Evolutionary conservation across 176 grass and related monocot genomes (phyloP), one percentile per base, ranked within the genome.

Genomic region (Puya raimondii): DNA sequence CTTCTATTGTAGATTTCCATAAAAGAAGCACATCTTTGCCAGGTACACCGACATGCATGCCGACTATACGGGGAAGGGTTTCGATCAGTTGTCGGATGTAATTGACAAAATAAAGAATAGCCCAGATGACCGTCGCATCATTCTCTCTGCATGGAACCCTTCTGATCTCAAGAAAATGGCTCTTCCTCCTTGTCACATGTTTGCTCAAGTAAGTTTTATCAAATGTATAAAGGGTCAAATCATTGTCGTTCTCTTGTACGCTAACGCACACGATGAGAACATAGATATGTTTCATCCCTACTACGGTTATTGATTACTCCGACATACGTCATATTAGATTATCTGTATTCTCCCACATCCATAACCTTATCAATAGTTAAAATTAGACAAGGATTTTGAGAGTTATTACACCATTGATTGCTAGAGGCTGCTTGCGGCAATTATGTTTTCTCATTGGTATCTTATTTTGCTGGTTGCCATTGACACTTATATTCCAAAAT

Each of bases 21-120:
- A 14, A 23, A 22, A 54, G 57, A 13, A 11, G 42, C 67, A 63
- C 64, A 9, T 71, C 12, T 83, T 78, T 67, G 53, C 47, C 74
- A 91, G 85, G 74, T 91, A 91, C 17, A 89, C 86, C 9, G 79
- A 89, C 70, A 83, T 91, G 86, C 86, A 96, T 73, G 85, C 83
- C 78, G 76, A 90, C 75, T 96, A 96, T 48, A 85, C 81, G 71
- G 88, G 84, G 15, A 87, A 91, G 81, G 88, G 88, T 52, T 84
- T 96, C 63, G 91, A 96, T 80, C 91, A 96, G 70, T 76, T 96
- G 74, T 71, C 78, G 53, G 84, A 90, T 78, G 76, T 90, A 57
- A 87, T 96, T 80, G 64, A 88, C 72, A 96, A 96, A 75, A 90
- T 96, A 71, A 90, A 90, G 57, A 90, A 90, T 73, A 85, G 87